Percentiles rank a stretch among this genome's conserved stretches.
Evolutionary conservation across 2,329 filamentous ascomycete genomes (phyloP).

Genomic region (Ceratocystis albifundus): DNA sequence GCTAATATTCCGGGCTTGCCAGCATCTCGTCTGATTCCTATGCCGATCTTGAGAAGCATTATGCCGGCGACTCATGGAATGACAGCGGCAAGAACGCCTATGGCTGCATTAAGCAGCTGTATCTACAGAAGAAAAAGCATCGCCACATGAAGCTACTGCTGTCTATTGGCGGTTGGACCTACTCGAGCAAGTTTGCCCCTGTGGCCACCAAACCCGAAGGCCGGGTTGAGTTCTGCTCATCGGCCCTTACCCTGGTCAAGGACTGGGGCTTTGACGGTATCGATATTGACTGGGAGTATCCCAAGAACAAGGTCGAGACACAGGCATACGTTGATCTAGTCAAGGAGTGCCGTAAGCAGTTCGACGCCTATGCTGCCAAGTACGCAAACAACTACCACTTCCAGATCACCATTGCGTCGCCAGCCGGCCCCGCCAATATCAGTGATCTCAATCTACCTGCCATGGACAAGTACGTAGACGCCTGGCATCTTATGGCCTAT

Average conservation of each 20-base stretch:
- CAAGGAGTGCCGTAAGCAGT: constrained; percentile 33
- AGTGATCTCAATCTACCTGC: constrained; percentile 38
- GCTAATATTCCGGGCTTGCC: constrained; percentile 25
- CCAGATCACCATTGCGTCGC: constrained; percentile 40
- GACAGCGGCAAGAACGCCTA: constrained; percentile 55
- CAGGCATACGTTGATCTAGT: constrained; percentile 35
- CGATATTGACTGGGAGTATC: constrained; percentile 49
- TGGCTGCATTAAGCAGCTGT: constrained; percentile 67
- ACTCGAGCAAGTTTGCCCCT: constrained; percentile 55
- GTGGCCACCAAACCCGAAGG: constrained; percentile 51
- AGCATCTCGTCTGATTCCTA: constrained; percentile 47
- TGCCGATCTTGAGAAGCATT: constrained; percentile 57
- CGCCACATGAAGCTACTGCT: constrained; percentile 68
- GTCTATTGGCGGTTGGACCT: constrained; percentile 72
- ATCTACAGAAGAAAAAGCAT: constrained; percentile 61
- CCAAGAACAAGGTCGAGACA: constrained; percentile 33
- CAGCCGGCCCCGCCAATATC: constrained; percentile 41
- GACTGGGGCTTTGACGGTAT: constrained; percentile 52
- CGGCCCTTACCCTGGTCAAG: constrained; percentile 56
- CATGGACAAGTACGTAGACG: constrained; percentile 48
- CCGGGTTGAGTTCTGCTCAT: constrained; percentile 53
- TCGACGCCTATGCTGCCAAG: constrained; percentile 35
- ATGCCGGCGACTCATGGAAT: constrained; percentile 49
- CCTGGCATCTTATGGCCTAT: constrained; percentile 56
- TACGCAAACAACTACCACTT: constrained; percentile 38